Conservation (phyloP, 371 early-diverging fungal species). For the Mycotypha africana region DNA sequence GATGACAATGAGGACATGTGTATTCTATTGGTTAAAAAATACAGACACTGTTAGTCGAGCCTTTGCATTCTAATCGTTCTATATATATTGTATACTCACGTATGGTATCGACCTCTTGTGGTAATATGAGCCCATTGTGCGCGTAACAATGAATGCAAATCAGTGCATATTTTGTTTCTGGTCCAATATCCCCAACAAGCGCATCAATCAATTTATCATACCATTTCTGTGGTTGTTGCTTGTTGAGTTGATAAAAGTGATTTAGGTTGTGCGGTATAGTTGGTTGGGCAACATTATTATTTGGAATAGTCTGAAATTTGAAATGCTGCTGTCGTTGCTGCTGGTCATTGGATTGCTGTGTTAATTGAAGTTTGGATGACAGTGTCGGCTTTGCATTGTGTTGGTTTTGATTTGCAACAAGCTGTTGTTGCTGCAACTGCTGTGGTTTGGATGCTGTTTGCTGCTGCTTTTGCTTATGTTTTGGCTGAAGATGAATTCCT, state of each 20-base stretch:
- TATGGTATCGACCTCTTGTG: slow-evolving; percentile 68
- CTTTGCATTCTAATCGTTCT: too few species aligned
- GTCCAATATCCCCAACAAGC: slow-evolving; percentile 83
- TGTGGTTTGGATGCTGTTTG: too few species aligned
- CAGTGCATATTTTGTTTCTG: slow-evolving; percentile 83
- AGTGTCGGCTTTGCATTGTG: background rate
- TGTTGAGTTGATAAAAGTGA: background rate
- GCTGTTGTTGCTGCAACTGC: slow-evolving; percentile 15
- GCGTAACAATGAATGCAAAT: slow-evolving; percentile 85
- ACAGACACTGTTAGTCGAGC: too few species aligned
- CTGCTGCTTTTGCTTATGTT: too few species aligned
- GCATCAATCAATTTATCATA: slow-evolving; percentile 83
- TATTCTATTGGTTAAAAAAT: slow-evolving; percentile 18
- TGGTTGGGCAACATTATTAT: too few species aligned
- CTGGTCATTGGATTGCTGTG: too few species aligned
- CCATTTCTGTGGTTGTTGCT: slow-evolving; percentile 44
- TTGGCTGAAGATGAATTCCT: too few species aligned
- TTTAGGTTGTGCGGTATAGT: too few species aligned
- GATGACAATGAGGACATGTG: slow-evolving; percentile 21
- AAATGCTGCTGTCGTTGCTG: slow-evolving; percentile 1
- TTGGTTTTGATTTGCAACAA: slow-evolving; percentile 11
- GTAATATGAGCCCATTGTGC: slow-evolving; percentile 89
- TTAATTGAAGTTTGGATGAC: too few species aligned
- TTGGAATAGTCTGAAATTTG: slow-evolving; percentile 9
- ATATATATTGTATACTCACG: too few species aligned